phyloP scores from a whole-genome alignment of 1,284 basidiomycete genomes.

The Ceratobasidium sp. region DNA sequence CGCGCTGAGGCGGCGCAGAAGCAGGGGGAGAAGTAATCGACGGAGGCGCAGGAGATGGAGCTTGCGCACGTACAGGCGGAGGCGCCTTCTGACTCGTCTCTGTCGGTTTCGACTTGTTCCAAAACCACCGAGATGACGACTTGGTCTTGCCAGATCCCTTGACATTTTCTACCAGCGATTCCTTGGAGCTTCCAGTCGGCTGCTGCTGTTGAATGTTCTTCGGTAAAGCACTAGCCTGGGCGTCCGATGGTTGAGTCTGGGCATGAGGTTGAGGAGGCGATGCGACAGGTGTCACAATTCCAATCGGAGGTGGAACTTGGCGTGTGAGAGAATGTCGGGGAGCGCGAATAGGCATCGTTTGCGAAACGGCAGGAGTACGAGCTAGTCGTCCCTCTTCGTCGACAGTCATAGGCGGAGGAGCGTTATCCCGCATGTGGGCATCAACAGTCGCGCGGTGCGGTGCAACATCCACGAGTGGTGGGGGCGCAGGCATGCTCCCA shows the following conservation, averaged over 20 bases:
- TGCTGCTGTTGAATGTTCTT: slow-evolving; percentile 31
- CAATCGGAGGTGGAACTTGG: slow-evolving; percentile 5
- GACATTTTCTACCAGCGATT: slow-evolving; percentile 28
- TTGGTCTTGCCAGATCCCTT: slow-evolving; percentile 34
- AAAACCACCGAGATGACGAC: slow-evolving; percentile 24
- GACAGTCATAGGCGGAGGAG: neutral
- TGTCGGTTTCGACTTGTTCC: slow-evolving; percentile 4
- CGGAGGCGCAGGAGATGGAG: neutral
- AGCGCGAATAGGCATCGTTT: slow-evolving; percentile 26
- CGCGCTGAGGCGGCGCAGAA: neutral
- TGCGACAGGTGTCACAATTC: slow-evolving; percentile 9
- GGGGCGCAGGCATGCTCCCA: neutral
- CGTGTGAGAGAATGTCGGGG: slow-evolving; percentile 26
- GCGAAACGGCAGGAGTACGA: slow-evolving; percentile 11
- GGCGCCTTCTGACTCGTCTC: slow-evolving; percentile 14
- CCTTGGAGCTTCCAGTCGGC: slow-evolving; percentile 21
- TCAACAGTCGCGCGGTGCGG: slow-evolving; percentile 34
- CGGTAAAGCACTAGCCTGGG: slow-evolving; percentile 26
- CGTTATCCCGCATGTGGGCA: slow-evolving; percentile 15
- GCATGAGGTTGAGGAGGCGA: slow-evolving; percentile 15
- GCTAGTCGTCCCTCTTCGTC: slow-evolving; percentile 31
- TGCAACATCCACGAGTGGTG: neutral
- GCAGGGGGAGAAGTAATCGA: neutral
- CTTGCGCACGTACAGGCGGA: neutral
- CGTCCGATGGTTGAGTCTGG: neutral